Evolutionary conservation across 2,329 filamentous ascomycete genomes (phyloP), one percentile per base, ranked within the genome.

Genomic region (Incumbomyces lentus): DNA sequence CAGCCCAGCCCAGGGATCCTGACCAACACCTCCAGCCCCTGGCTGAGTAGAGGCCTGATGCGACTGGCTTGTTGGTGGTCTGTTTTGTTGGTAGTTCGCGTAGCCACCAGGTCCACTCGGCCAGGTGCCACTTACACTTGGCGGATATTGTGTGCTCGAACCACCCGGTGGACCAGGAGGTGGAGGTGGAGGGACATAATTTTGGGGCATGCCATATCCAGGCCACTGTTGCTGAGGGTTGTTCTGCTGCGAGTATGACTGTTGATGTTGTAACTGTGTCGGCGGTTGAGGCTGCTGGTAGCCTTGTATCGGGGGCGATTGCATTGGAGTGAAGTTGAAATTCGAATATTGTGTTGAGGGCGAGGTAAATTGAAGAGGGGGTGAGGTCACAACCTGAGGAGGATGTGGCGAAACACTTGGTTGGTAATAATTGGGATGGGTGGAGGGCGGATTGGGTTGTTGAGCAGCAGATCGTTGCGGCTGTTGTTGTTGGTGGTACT

Each of bases 1-100:
- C 55, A 86, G 62, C 3, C 81, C 82, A 13, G 81, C 80, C 81
- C 81, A 86, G 6, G 81, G 82, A 69, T 86, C 56, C 22, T 13
- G 80, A 51, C 59, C 40, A 35, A 40, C 52, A 40, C 22, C 46
- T 11, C 16, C 46, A n/a, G 17, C 38, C 4, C 34, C 30, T 32
- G 36, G 31, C 33, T 43, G 42, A 40, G 16, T 35, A 40, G 52
- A 49, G 17, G 37, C 40, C 29, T 48, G 49, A 31, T 47, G 49
- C 13, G 36, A 34, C 35, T 43, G 50, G 16, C 17, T n/a, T 40
- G 38, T 19, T 45, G 51, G n/a, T 42, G 60, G 60, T 49, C 67
- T 63, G 16, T 68, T 68, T 47, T 70, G 68, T 37, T 51, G 35
- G 48, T 57, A 57, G 35, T 45, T 54, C 12, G 74, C 72, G 63